Conservation (phyloP, 306 rosid species). For the Fragaria iinumae region DNA sequence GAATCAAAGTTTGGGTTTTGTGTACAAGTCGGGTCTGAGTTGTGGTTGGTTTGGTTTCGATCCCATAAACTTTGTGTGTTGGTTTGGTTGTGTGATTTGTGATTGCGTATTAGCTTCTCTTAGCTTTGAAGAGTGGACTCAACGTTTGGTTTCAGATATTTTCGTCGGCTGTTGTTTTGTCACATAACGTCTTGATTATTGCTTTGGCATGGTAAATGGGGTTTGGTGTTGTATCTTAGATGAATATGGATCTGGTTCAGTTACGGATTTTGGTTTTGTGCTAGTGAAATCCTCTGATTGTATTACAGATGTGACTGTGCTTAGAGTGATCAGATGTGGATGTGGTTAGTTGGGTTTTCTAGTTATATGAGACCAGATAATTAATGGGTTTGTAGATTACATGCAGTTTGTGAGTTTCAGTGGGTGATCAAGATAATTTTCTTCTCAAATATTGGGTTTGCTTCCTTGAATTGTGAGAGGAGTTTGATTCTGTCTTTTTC, state of each 20-base stretch:
- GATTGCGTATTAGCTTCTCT: neutral
- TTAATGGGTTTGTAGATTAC: conserved; percentile 18
- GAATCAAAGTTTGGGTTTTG: conserved; percentile 25
- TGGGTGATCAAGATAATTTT: conserved; percentile 2
- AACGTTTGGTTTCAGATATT: conserved; percentile 27
- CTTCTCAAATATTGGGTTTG: neutral
- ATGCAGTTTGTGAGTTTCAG: conserved; percentile 3
- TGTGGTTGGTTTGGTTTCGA: conserved; percentile 16
- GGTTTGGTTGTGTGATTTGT: conserved; percentile 21
- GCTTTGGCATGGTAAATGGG: conserved; percentile 16
- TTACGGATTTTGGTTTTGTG: conserved; percentile 25
- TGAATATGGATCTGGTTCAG: conserved; percentile 44
- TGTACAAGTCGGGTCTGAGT: conserved; percentile 30
- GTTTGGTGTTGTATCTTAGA: conserved; percentile 18
- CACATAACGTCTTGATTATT: conserved; percentile 17
- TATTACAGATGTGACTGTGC: neutral
- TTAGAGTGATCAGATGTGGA: neutral
- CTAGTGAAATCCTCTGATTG: conserved; percentile 13
- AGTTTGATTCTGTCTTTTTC: neutral
- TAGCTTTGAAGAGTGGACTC: conserved; percentile 10
- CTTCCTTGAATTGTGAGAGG: neutral
- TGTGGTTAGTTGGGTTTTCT: neutral
- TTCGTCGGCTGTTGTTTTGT: conserved; percentile 27
- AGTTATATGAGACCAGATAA: conserved; percentile 5
- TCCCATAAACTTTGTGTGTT: neutral